These are phyloP conservation scores for Huntiella savannae DNA, from an alignment of 2,329 filamentous ascomycete genomes.

Conservation along the genomic window DNA sequence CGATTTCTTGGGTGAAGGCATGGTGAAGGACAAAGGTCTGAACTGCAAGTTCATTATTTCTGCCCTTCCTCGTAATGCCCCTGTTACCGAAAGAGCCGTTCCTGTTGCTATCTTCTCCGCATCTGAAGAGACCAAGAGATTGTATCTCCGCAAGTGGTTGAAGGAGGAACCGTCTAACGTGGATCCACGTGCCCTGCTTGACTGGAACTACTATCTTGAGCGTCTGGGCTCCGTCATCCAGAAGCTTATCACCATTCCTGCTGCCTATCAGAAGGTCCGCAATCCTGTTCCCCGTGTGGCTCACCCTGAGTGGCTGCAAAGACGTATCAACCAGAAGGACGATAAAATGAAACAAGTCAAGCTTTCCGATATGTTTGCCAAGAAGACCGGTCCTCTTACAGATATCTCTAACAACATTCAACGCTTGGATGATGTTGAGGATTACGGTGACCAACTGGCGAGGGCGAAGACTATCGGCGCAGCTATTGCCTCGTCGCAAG, in stretches of 20 bases:
- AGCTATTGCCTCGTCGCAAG: constrained; percentile 36
- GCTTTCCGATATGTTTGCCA: constrained; percentile 77
- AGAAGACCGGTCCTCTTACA: constrained; percentile 43
- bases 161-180: constrained; percentile 83
- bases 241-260: constrained; percentile 96
- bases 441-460: constrained; percentile 47
- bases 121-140: constrained; percentile 68
- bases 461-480: constrained; percentile 42
- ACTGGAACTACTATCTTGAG: constrained; percentile 96
- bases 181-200: constrained; percentile 73
- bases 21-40: constrained; percentile 97
- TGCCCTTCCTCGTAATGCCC: constrained; percentile 63
- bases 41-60: constrained; percentile 99
- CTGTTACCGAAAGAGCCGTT: constrained; percentile 84
- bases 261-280: constrained; percentile 79
- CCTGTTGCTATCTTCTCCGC: constrained; percentile 96
- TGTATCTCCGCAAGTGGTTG: constrained; percentile 87
- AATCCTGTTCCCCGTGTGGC: constrained; percentile 88
- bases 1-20: constrained; percentile 91
- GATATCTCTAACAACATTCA: constrained; percentile 48
- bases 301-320: constrained; percentile 92
- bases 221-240: constrained; percentile 93
- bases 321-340: constrained; percentile 83
- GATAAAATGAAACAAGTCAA: constrained; percentile 98
- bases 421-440: constrained; percentile 54